Percentiles rank a stretch among this genome's conserved stretches.
Evolutionary conservation across 768 basidiomycete species (phyloP).

Genomic region (Saitozyma podzolica): DNA sequence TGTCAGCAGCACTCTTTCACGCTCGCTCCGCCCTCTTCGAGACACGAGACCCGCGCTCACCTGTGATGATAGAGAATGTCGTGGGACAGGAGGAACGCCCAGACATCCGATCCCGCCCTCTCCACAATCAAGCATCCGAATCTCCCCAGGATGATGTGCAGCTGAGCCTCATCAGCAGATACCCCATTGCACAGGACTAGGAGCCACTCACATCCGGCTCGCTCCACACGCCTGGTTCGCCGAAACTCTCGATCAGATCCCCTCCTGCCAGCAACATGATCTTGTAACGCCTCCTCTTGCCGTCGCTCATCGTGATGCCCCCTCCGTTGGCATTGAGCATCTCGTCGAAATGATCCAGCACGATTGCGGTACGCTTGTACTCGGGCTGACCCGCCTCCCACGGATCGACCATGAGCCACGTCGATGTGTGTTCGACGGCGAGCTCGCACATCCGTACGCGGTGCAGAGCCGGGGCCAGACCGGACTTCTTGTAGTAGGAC

Average conservation of each 20-base stretch:
- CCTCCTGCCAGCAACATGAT: conserved; percentile 97
- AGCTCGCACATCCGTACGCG: conserved; percentile 73
- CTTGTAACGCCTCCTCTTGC: conserved; percentile 69
- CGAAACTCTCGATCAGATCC: conserved; percentile 96
- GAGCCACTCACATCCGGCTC: conserved; percentile 75
- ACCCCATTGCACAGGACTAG: background rate
- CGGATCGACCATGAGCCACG: conserved; percentile 95
- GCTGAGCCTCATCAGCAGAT: conserved; percentile 56
- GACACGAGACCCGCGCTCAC: conserved; percentile 32
- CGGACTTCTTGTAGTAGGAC: conserved; percentile 84
- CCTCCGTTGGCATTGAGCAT: conserved; percentile 81
- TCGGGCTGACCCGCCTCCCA: conserved; percentile 91
- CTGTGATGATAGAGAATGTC: conserved; percentile 57
- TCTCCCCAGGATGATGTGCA: conserved; percentile 92
- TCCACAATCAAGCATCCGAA: conserved; percentile 96
- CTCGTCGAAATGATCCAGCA: conserved; percentile 94
- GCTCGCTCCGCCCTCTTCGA: conserved; percentile 2
- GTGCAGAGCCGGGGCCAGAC: conserved; percentile 80
- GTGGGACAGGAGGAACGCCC: conserved; percentile 57
- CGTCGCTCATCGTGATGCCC: conserved; percentile 67
- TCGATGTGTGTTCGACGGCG: conserved; percentile 83
- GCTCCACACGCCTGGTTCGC: conserved; percentile 97
- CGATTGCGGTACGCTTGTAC: conserved; percentile 94
- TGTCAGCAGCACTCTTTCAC: conserved; percentile 50
- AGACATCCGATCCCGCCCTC: conserved; percentile 84